Conservation (phyloP, 148 eudicot genomes). For the Rhododendron ovatum region DNA sequence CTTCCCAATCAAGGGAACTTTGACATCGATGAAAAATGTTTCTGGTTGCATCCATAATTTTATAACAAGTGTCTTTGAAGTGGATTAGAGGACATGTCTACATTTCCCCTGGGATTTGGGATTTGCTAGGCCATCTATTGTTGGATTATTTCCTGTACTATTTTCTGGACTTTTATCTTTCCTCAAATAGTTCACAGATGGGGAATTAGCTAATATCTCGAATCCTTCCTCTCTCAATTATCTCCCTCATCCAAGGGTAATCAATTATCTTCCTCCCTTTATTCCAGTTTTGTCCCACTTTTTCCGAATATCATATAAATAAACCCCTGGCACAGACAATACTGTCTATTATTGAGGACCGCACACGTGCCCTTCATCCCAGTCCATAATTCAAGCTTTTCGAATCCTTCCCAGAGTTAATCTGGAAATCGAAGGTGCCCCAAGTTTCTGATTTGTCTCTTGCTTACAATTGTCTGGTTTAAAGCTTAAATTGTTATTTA, state of each 20-base stretch:
- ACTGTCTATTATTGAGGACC: neutral
- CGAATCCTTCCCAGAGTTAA: neutral
- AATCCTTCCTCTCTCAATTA: neutral
- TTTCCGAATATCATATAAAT: neutral
- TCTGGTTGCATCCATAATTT: neutral
- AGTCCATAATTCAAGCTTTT: neutral
- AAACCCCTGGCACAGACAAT: neutral
- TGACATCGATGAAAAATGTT: neutral
- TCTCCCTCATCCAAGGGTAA: neutral
- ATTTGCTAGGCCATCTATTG: neutral
- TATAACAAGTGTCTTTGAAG: neutral
- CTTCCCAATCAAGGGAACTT: neutral
- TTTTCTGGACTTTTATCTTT: neutral
- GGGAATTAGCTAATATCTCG: too few species aligned
- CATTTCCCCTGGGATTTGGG: neutral
- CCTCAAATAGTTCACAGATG: neutral
- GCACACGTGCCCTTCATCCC: neutral
- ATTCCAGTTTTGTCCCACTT: neutral
- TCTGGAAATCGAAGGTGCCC: neutral
- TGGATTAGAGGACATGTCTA: neutral
- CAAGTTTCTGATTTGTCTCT: neutral
- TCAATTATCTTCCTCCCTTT: neutral
- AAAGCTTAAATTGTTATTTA: neutral
- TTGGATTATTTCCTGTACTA: neutral
- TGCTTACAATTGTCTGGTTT: neutral